Percentiles rank a stretch among this genome's conserved stretches.
Conservation (phyloP, 1,139 yeast genomes). For the Sugiyamaella novakii region DNA sequence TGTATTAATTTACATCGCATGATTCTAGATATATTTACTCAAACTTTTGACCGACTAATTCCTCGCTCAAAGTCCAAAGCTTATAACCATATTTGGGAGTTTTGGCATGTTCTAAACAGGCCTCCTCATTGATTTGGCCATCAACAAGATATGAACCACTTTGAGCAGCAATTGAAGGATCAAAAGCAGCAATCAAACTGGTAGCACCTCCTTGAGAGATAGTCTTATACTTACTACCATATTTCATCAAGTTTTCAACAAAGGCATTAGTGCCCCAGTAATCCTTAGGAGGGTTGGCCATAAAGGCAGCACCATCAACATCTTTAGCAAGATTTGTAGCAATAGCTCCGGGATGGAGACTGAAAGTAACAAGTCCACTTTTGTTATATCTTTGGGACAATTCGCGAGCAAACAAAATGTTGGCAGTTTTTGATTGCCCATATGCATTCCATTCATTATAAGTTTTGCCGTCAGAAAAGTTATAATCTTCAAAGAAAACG, state of each 20-base stretch:
- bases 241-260: not conserved
- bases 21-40: not conserved
- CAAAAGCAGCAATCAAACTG: slow-evolving; percentile 18
- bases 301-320: slow-evolving; percentile 1
- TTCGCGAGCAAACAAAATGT: slow-evolving; percentile 22
- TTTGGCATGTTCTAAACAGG: slow-evolving; percentile 16
- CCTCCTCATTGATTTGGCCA: slow-evolving; percentile 16
- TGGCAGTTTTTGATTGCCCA: slow-evolving; percentile 37
- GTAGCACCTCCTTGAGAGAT: slow-evolving; percentile 18
- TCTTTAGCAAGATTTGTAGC: slow-evolving; percentile 19
- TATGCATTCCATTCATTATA: slow-evolving; percentile 27
- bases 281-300: slow-evolving; percentile 3
- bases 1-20: not conserved
- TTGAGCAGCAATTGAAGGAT: slow-evolving; percentile 10
- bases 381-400: slow-evolving; percentile 12
- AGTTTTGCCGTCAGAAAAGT: slow-evolving; percentile 25
- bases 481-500: slow-evolving; percentile 35
- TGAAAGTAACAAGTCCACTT: slow-evolving; percentile 21
- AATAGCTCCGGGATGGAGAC: slow-evolving; percentile 25
- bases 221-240: slow-evolving; percentile 3
- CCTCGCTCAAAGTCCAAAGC: slow-evolving; percentile 16
- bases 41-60: slow-evolving; percentile 16
- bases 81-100: slow-evolving; percentile 10
- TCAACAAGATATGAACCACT: slow-evolving; percentile 17
- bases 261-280: slow-evolving; percentile 16